phyloP scores from a whole-genome alignment of 1,284 basidiomycete genomes.

The Boletus mariae region DNA sequence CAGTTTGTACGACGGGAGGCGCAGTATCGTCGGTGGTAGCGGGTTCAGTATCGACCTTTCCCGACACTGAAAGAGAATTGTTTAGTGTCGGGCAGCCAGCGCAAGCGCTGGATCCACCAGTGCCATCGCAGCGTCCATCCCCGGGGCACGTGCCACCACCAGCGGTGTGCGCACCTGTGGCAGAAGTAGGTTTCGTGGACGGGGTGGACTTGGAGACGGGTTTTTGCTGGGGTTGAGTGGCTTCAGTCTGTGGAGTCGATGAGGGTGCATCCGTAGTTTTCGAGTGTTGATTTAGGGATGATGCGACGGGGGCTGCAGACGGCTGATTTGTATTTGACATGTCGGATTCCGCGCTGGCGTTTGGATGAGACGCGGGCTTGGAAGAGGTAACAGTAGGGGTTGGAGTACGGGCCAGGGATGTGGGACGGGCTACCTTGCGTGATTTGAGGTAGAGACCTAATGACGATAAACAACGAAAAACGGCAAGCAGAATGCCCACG shows the following conservation, averaged over 20 bases:
- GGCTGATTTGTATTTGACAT: conserved; percentile 36
- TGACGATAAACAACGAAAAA: conserved; percentile 31
- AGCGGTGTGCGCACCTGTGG: conserved; percentile 32
- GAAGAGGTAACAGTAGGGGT: conserved; percentile 33
- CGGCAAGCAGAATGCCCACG: conserved; percentile 36
- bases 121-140: conserved; percentile 93
- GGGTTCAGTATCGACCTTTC: conserved; percentile 37
- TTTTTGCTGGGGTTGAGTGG: conserved; percentile 28
- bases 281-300: conserved; percentile 34
- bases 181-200: conserved; percentile 21
- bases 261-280: conserved; percentile 31
- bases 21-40: conserved; percentile 20
- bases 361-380: conserved; percentile 31
- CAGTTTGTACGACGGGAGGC: conserved; percentile 12
- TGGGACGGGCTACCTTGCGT: conserved; percentile 54
- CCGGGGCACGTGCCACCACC: conserved; percentile 84
- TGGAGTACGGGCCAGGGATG: conserved; percentile 42
- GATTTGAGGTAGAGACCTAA: conserved; percentile 70
- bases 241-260: conserved; percentile 26
- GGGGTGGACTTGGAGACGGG: conserved; percentile 24
- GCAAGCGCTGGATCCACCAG: conserved; percentile 87
- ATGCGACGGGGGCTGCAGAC: conserved; percentile 20
- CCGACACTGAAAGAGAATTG: conserved; percentile 58
- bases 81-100: conserved; percentile 93
- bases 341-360: conserved; percentile 30